phyloP scores from a whole-genome alignment of 148 eudicot species.

The Polygonum maritimum region DNA sequence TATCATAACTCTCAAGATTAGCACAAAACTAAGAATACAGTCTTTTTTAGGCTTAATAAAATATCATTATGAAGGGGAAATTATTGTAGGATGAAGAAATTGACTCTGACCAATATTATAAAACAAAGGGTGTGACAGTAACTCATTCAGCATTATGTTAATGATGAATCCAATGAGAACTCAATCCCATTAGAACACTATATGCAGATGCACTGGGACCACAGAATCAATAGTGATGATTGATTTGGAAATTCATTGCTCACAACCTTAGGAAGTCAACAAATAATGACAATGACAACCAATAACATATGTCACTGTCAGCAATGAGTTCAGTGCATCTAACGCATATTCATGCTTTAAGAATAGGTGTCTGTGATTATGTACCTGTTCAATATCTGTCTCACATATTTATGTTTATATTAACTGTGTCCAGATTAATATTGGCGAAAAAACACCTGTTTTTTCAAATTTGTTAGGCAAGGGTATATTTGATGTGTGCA shows the following conservation, averaged over 20 bases:
- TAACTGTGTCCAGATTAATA: neutral
- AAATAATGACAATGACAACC: neutral
- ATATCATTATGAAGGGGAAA: neutral
- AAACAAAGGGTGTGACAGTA: neutral
- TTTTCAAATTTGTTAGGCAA: neutral
- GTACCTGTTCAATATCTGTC: neutral
- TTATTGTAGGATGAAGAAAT: neutral
- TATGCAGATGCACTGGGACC: neutral
- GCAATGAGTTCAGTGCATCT: neutral
- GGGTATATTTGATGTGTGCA: neutral
- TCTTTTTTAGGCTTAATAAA: neutral
- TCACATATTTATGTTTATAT: neutral
- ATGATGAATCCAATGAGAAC: conserved; percentile 6
- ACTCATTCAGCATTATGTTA: neutral
- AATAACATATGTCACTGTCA: neutral
- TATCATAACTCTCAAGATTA: neutral
- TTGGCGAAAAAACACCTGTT: neutral
- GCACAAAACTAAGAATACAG: neutral
- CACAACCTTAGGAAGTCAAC: neutral
- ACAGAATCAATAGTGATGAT: neutral
- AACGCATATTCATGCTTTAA: neutral
- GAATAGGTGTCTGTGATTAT: neutral
- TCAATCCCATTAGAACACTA: neutral
- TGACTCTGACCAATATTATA: neutral
- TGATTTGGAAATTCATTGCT: neutral